phyloP scores from a whole-genome alignment of 768 basidiomycete genomes.

The Hydnum rufescens region DNA sequence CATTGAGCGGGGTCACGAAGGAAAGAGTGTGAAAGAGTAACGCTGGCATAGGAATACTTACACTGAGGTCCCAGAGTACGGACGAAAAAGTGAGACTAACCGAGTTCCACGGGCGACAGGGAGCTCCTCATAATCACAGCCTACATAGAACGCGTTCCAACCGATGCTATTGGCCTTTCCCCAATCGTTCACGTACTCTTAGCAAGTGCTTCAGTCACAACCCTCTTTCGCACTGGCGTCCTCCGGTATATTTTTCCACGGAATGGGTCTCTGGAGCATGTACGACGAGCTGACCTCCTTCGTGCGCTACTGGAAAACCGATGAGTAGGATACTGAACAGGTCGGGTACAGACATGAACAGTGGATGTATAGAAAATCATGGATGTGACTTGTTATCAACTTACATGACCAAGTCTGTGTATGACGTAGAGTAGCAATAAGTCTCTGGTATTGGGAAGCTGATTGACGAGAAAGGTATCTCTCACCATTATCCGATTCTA shows the following conservation, averaged over 20 bases:
- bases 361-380: too few relatives aligned
- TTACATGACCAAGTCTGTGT: not conserved
- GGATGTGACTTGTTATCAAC: too few relatives aligned
- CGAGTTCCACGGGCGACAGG: slow-evolving; percentile 24
- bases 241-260: not conserved
- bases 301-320: not conserved
- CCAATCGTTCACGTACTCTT: not conserved
- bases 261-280: slow-evolving; percentile 13
- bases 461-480: too few relatives aligned
- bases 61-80: not conserved
- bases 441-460: slow-evolving; percentile 11
- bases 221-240: not conserved
- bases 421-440: not conserved
- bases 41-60: not conserved
- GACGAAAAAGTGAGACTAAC: not conserved
- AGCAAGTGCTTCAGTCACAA: not conserved
- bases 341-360: too few relatives aligned
- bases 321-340: not conserved
- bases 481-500: not conserved
- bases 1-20: not conserved
- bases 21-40: not conserved
- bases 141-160: slow-evolving; percentile 26
- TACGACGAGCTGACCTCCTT: slow-evolving; percentile 18
- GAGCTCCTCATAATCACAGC: slow-evolving; percentile 28
- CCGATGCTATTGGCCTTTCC: slow-evolving; percentile 11